Conservation (phyloP, 1,284 basidiomycete species). For the Erythrobasidium hasegawianum region DNA sequence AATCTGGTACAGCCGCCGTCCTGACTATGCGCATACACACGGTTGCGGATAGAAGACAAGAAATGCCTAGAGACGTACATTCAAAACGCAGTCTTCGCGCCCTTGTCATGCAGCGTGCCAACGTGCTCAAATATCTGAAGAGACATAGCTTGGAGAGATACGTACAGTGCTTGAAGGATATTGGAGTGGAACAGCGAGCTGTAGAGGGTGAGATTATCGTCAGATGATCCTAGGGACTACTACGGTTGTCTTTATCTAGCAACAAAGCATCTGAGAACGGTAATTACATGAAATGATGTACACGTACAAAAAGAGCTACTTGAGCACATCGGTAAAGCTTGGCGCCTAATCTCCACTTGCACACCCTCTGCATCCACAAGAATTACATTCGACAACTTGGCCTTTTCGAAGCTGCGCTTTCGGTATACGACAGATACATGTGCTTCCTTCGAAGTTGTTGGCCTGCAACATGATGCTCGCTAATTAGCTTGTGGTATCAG, state of each 20-base stretch:
- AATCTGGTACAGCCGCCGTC: constrained; percentile 75
- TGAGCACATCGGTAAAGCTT: no score
- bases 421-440: constrained; percentile 95
- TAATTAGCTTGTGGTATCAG: not conserved
- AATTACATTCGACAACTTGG: constrained; percentile 64
- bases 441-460: constrained; percentile 99
- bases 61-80: constrained; percentile 69
- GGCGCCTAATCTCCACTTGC: constrained; percentile 42
- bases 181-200: constrained; percentile 71
- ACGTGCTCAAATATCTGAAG: constrained; percentile 76
- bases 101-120: constrained; percentile 77
- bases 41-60: constrained; percentile 67
- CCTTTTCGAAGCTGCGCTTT: constrained; percentile 86
- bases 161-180: constrained; percentile 64
- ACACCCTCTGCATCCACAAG: constrained; percentile 43
- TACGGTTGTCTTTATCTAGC: no score
- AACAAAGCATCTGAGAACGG: no score
- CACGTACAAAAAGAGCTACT: no score
- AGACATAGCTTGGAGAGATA: constrained; percentile 66
- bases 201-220: constrained; percentile 81
- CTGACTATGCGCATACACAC: constrained; percentile 81
- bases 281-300: no score
- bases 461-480: constrained; percentile 58
- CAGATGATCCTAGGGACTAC: not conserved
- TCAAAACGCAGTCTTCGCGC: constrained; percentile 69